Percentiles rank a stretch among this genome's conserved stretches.
These are phyloP conservation scores for Backusella tarrabulga DNA, from an alignment of 192 early-diverging fungal species.

Conservation along the genomic window DNA sequence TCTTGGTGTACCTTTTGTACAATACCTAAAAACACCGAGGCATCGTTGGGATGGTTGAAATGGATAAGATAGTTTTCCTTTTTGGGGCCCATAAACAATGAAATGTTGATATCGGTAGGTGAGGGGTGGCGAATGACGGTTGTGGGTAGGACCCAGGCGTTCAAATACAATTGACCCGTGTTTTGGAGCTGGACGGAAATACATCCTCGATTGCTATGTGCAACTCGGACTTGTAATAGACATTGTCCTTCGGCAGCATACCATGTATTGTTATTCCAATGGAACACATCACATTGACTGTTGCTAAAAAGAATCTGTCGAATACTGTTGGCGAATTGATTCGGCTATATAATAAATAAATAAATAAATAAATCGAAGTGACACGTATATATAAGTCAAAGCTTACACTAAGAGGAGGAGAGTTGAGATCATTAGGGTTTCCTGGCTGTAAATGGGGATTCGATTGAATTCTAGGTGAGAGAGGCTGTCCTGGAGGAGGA, in stretches of 20 bases:
- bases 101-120: conserved; percentile 45
- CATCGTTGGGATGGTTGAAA: conserved; percentile 32
- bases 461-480: neutral
- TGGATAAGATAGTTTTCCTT: conserved; percentile 52
- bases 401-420: conserved; percentile 18
- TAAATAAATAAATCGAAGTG: neutral
- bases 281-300: conserved; percentile 49
- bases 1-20: conserved; percentile 43
- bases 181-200: conserved; percentile 41
- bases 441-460: conserved; percentile 13
- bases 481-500: neutral
- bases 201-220: conserved; percentile 38
- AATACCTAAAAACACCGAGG: conserved; percentile 34
- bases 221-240: conserved; percentile 44
- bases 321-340: conserved; percentile 1
- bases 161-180: conserved; percentile 46
- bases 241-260: conserved; percentile 47
- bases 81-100: conserved; percentile 46
- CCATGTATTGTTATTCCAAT: conserved; percentile 53
- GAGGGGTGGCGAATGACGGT: conserved; percentile 44
- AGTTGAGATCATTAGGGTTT: conserved; percentile 5
- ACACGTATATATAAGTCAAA: neutral
- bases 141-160: conserved; percentile 53
- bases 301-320: conserved; percentile 23
- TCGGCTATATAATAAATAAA: neutral